Evolutionary conservation across 805 yeast species (phyloP).

Genomic region (Saturnispora galanensis): DNA sequence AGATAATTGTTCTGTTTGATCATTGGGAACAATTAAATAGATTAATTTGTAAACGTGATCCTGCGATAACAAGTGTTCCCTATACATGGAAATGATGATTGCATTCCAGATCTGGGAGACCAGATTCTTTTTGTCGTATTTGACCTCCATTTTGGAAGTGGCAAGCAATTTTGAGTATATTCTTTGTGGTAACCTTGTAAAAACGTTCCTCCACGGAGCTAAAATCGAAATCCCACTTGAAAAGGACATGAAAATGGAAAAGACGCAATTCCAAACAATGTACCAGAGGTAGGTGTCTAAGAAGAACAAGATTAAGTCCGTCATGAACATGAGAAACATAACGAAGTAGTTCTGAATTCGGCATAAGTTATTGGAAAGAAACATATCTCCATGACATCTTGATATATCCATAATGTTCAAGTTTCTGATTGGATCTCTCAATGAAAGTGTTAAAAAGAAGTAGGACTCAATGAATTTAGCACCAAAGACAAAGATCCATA

Average conservation of each 20-base stretch:
- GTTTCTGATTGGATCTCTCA: conserved; percentile 43
- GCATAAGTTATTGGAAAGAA: conserved; percentile 34
- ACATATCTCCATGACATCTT: conserved; percentile 35
- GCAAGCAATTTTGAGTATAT: conserved; percentile 39
- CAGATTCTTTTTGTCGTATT: conserved; percentile 30
- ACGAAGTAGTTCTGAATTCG: conserved; percentile 33
- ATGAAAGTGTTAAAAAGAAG: conserved; percentile 41
- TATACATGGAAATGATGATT: conserved; percentile 41
- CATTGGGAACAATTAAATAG: conserved; percentile 39
- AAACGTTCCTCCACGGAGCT: conserved; percentile 51
- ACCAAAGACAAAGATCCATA: conserved; percentile 39
- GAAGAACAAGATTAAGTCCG: conserved; percentile 42
- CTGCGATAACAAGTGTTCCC: conserved; percentile 42
- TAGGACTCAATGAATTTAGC: conserved; percentile 46
- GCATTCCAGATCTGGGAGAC: conserved; percentile 48
- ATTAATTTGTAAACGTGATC: conserved; percentile 34
- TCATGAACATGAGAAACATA: conserved; percentile 31
- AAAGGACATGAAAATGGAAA: conserved; percentile 40
- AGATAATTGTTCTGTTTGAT: conserved; percentile 30
- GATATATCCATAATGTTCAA: conserved; percentile 33
- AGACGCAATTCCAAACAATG: conserved; percentile 43
- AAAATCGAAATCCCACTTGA: conserved; percentile 44
- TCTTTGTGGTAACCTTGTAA: conserved; percentile 40
- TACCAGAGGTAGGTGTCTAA: conserved; percentile 52
- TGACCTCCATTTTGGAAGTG: conserved; percentile 36